Conservation (phyloP, 192 early-diverging fungal species). For the Allomyces macrogynus region DNA sequence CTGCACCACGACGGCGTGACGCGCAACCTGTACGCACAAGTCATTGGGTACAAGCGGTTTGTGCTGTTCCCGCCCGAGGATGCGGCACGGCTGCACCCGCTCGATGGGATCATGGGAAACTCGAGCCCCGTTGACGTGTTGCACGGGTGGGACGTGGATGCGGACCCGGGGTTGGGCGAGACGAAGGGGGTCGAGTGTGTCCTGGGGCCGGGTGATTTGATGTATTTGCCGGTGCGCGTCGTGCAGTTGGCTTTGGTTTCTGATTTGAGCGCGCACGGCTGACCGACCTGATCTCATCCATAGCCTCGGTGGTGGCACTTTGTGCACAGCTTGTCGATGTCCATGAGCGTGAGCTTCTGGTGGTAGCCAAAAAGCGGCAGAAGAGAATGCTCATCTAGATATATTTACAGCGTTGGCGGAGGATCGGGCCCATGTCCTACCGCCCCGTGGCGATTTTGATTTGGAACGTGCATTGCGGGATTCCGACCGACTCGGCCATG, state of each 20-base stretch:
- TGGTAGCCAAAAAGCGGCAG: too few relatives aligned
- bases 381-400: too few relatives aligned
- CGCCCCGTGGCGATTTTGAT: slow-evolving; percentile 42
- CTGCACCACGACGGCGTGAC: slow-evolving; percentile 3
- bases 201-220: neutral
- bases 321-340: neutral
- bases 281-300: neutral
- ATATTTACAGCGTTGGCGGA: too few relatives aligned
- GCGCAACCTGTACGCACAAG: slow-evolving; percentile 6
- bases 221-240: neutral
- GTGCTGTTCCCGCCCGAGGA: neutral
- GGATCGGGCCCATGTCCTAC: too few relatives aligned
- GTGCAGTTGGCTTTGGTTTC: neutral
- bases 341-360: neutral
- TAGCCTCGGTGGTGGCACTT: neutral
- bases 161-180: neutral
- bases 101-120: neutral
- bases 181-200: neutral
- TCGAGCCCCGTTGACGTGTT: neutral
- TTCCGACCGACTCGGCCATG: slow-evolving; percentile 60
- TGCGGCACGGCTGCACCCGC: neutral
- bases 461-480: slow-evolving; percentile 72
- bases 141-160: neutral
- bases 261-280: neutral
- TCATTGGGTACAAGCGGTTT: slow-evolving; percentile 4